Conservation (phyloP, 768 basidiomycete species). For the Tricholoma bakamatsutake region DNA sequence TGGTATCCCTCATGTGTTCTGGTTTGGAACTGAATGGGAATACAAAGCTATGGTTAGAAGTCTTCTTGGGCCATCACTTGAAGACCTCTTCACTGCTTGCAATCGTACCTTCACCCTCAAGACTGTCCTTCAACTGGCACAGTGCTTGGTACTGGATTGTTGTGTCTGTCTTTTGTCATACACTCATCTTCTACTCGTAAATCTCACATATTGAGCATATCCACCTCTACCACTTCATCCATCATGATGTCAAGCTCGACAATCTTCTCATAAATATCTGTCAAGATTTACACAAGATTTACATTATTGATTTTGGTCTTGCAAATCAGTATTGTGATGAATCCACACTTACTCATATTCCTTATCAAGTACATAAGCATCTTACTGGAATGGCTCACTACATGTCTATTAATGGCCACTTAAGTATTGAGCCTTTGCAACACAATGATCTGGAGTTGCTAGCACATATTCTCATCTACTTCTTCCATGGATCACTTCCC, state of each 20-base stretch:
- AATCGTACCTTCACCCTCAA: neutral
- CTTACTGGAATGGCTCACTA: no score
- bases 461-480: conserved; percentile 63
- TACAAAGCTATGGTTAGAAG: conserved; percentile 53
- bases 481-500: conserved; percentile 73
- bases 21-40: conserved; percentile 55
- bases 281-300: neutral
- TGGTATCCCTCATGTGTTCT: conserved; percentile 73
- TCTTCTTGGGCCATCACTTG: conserved; percentile 33
- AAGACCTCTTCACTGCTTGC: conserved; percentile 1
- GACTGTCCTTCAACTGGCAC: neutral
- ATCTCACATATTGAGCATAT: neutral
- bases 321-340: conserved; percentile 4
- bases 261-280: neutral
- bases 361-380: neutral
- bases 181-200: neutral
- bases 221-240: neutral
- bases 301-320: conserved; percentile 7
- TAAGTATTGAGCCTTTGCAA: conserved; percentile 83
- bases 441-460: conserved; percentile 95
- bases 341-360: conserved; percentile 4
- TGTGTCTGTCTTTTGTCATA: neutral
- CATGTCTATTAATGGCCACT: neutral
- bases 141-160: neutral
- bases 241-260: conserved; percentile 2